Evolutionary conservation across 2,329 filamentous ascomycete species (phyloP).

Genomic region (Aspergillus ibericus): DNA sequence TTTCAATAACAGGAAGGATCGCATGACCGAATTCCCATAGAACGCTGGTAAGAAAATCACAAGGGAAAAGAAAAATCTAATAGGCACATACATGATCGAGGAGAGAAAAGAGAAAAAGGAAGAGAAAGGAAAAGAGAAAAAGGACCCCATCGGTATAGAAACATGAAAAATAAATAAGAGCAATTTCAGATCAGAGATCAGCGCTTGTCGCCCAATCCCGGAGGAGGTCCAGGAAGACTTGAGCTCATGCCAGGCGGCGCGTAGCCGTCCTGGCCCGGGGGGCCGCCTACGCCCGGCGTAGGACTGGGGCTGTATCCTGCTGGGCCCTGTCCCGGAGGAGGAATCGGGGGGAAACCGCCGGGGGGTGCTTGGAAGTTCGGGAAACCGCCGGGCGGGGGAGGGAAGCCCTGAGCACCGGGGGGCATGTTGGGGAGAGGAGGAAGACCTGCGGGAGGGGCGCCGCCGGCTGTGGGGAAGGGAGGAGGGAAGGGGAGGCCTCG

Average conservation of each 20-base stretch:
- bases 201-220: conserved; percentile 32
- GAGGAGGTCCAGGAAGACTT: conserved; percentile 25
- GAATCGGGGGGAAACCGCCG: conserved; percentile 35
- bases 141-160: neutral
- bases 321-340: conserved; percentile 25
- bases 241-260: conserved; percentile 29
- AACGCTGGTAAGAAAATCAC: neutral
- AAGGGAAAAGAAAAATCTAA: conserved; percentile 8
- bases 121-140: neutral
- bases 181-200: conserved; percentile 4
- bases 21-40: neutral
- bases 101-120: conserved; percentile 5
- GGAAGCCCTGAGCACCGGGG: conserved; percentile 23
- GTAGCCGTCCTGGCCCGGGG: conserved; percentile 31
- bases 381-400: conserved; percentile 26
- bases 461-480: conserved; percentile 38
- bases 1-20: neutral
- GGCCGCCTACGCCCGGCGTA: conserved; percentile 28
- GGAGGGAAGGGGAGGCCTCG: conserved; percentile 57
- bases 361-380: conserved; percentile 50
- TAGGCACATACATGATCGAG: conserved; percentile 16
- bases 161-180: conserved; percentile 1
- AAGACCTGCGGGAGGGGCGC: conserved; percentile 39
- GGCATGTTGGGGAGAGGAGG: conserved; percentile 41
- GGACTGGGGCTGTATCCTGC: conserved; percentile 26